These are phyloP conservation scores for Steccherinum ochraceum DNA, from an alignment of 768 basidiomycete species.

Conservation along the genomic window DNA sequence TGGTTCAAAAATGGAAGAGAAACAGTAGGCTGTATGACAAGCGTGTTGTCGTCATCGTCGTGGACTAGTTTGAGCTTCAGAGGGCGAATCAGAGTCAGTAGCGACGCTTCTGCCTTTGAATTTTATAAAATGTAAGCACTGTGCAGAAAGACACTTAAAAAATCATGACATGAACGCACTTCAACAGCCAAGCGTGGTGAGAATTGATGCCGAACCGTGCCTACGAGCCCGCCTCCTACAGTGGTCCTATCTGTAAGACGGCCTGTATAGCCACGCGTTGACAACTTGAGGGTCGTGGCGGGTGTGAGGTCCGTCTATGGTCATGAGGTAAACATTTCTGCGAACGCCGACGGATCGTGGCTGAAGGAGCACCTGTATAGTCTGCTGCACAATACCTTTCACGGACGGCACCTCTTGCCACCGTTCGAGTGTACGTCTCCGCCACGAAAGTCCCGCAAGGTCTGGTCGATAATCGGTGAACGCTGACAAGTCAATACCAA, in stretches of 20 bases:
- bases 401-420: not conserved
- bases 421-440: not conserved
- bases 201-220: slow-evolving; percentile 72
- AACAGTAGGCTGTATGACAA: slow-evolving; percentile 33
- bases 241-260: not conserved
- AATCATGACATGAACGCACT: slow-evolving; percentile 16
- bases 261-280: not conserved
- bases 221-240: slow-evolving; percentile 33
- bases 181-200: slow-evolving; percentile 52
- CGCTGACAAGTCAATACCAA: not conserved
- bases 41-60: slow-evolving; percentile 38
- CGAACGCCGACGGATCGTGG: not conserved
- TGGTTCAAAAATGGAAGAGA: slow-evolving; percentile 19
- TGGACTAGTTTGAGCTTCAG: slow-evolving; percentile 16
- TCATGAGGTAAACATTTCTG: not conserved
- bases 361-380: not conserved
- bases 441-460: not conserved
- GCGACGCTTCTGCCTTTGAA: not conserved
- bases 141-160: too few species aligned
- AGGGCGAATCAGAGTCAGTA: not conserved
- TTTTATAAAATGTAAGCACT: too few species aligned
- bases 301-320: not conserved
- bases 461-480: not conserved
- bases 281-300: not conserved
- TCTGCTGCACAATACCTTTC: not conserved